Evolutionary conservation across 805 yeast species (phyloP), one percentile per base, ranked within the genome.

Genomic region (Wickerhamomyces kurtzmanii): DNA sequence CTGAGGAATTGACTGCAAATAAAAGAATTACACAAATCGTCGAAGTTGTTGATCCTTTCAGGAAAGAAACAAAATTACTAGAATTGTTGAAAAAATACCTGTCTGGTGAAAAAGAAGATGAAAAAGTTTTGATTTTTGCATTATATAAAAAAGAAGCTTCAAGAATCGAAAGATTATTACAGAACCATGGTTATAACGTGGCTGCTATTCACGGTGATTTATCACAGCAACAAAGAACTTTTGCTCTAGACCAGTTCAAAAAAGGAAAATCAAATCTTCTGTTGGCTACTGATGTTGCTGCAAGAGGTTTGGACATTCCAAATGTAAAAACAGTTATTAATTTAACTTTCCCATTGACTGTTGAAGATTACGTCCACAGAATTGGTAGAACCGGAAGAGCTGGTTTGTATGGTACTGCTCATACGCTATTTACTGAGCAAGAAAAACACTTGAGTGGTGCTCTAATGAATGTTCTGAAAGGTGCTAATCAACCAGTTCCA

Each of bases 361-460:
- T 84, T 8, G 97, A 89, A 57, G 96, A 89, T 58, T 89, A 89
- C 49, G 96, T 89, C 20, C 97, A 89, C 55, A 74, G 97, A 59
- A 89, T 89, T 42, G 97, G 97, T 37, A 81, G 97, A 67, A 89
- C 97, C 7, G 97, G 96, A 36, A 77, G 97, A 61, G 98, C 97
- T 11, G 97, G 97, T 22, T 83, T 80, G 56, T 68, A 86, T 2
- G 99, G 99, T 49, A 73, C 75, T 38, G 94, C 99, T 11, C 93
- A 87, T 52, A 89, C 99, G 2, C 65, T 91, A 25, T 91, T 91
- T 63, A 91, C 98, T 6, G 96, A 87, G 40, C 91, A 86, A 48
- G 97, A 91, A 54, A 91, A 91, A 55, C 97, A 89, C 55, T 68
- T 91, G 29, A 80, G 94, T 34, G 97, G 98, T 38, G 96, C 94